Evolutionary conservation across 352 stramenopile species (phyloP), one percentile per base, ranked within the genome.

Genomic region (Phytophthora kernoviae): DNA sequence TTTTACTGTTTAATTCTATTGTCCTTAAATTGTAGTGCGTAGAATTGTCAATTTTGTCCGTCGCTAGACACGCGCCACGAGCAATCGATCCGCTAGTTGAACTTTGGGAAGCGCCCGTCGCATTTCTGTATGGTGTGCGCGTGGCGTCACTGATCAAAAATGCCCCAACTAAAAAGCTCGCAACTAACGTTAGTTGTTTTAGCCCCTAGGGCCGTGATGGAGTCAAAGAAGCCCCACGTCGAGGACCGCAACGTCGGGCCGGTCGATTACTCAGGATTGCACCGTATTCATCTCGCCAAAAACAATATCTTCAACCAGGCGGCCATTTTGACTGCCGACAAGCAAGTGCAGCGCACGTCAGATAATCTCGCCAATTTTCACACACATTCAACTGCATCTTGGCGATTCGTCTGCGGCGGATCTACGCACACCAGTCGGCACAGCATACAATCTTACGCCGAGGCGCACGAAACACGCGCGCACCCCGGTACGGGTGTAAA

Each of bases 171-270:
- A 40, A 40, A 41, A 41, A 30, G 24, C 24, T 30, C 24, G 24
- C 24, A 30, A 30, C 24, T 30, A 30, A 30, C 3, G 24, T 30
- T 30, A 30, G 24, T 30, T 30, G 24, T 3, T 18, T 18, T 43
- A 21, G 37, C 37, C 5, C 37, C 12, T 10, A 17, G 4, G 6
- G 37, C 12, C 10, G 9, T 15, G 34, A 41, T 21, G 37, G 12
- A 43, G 37, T 17, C 37, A 43, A 43, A 43, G 18, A 43, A 43
- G 37, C 37, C 18, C 15, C 37, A 43, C 15, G 37, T 14, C 37
- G 11, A 21, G 37, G 37, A 22, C 37, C 15, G 10, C 6, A 11
- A 17, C 5, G 3, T 43, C 15, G 37, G 8, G 14, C 37, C 15
- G 12, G 14, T 41, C 34, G 34, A 43, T 21, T 43, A 17, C 37